A percentile compares a stretch with the other conserved stretches of the same genome.
These are phyloP conservation scores for Lactarius sp. DNA, from an alignment of 768 basidiomycete genomes.

Conservation along the genomic window DNA sequence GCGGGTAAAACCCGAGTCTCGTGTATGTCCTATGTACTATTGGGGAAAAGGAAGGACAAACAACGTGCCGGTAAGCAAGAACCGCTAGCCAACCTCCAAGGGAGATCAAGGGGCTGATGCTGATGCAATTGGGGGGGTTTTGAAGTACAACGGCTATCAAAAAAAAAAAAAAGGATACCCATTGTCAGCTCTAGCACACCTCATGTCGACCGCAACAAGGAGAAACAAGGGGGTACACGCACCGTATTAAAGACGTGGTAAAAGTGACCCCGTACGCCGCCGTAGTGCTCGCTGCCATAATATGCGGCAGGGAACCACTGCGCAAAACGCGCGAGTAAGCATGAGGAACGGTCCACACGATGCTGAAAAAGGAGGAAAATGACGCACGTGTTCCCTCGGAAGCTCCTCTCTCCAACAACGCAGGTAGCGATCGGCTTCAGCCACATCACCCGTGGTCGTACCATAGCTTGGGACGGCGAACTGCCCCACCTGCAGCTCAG, in stretches of 20 bases:
- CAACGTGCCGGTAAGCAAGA: too few relatives aligned
- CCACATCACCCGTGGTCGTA: constrained; percentile 49
- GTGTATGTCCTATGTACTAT: too few relatives aligned
- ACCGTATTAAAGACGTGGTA: constrained; percentile 78
- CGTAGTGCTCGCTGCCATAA: constrained; percentile 47
- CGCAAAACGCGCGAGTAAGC: neutral
- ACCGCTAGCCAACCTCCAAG: neutral
- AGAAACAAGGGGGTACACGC: constrained; percentile 27
- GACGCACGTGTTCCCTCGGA: constrained; percentile 55
- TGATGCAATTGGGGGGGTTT: constrained; percentile 31
- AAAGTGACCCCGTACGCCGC: constrained; percentile 64
- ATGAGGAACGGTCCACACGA: neutral
- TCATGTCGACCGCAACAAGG: neutral
- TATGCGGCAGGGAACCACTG: constrained; percentile 79
- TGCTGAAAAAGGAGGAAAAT: neutral
- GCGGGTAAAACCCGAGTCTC: too few relatives aligned
- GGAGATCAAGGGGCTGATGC: constrained; percentile 31
- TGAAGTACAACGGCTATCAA: constrained; percentile 39
- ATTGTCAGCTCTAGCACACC: neutral
- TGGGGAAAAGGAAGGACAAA: too few relatives aligned
- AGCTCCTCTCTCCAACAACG: constrained; percentile 64
- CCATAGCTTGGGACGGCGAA: constrained; percentile 70
- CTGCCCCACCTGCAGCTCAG: constrained; percentile 84
- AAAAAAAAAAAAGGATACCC: neutral
- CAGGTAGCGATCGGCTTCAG: constrained; percentile 57